Percentiles rank a stretch among this genome's conserved stretches.
Evolutionary conservation across 441 rosid genomes (phyloP).

Genomic region (Corymbia calophylla): DNA sequence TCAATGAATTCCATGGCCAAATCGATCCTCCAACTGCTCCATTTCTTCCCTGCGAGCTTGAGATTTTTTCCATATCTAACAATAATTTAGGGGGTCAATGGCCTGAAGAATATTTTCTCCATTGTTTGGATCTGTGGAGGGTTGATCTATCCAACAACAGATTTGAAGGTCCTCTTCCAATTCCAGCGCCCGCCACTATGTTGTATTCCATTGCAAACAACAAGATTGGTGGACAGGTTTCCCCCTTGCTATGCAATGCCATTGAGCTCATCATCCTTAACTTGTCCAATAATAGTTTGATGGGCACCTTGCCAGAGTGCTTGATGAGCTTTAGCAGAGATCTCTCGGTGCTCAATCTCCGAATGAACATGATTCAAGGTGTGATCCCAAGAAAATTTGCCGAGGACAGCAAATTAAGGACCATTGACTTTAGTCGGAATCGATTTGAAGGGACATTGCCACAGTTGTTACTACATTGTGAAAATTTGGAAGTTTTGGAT

Average conservation of each 20-base stretch:
- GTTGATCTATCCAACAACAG: background rate
- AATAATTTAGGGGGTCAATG: background rate
- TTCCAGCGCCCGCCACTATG: accelerated
- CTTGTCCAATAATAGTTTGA: background rate
- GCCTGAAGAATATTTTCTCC: background rate
- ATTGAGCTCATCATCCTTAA: accelerated
- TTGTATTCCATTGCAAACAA: accelerated
- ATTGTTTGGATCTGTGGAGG: accelerated
- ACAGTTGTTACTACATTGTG: background rate
- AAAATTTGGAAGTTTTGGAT: background rate
- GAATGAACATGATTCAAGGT: accelerated
- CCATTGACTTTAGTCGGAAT: accelerated
- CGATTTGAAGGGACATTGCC: background rate
- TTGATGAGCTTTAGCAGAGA: background rate
- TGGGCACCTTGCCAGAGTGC: background rate
- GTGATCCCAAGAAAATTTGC: background rate
- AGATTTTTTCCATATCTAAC: accelerated
- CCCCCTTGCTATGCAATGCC: background rate
- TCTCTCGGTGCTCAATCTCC: accelerated
- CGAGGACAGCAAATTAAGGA: accelerated
- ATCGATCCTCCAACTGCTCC: background rate
- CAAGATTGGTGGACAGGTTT: background rate
- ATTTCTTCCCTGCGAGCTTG: accelerated
- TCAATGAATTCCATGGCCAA: background rate
- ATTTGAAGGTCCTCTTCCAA: background rate